Percentiles rank a stretch among this genome's conserved stretches.
Conservation (phyloP, 2,329 filamentous ascomycete species). For the Talaromyces sp. region DNA sequence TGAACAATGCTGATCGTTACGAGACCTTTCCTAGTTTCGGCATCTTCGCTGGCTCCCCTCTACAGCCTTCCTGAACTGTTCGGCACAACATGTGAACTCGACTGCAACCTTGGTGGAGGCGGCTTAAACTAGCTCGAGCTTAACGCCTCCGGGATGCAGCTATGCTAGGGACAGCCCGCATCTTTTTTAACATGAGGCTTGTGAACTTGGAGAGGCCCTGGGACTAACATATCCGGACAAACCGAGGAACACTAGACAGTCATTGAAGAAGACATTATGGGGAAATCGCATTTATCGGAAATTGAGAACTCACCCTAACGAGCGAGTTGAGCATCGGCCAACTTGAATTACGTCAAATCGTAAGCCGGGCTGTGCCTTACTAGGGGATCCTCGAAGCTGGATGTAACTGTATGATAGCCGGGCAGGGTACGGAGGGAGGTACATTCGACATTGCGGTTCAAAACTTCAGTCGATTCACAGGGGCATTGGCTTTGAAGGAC, state of each 20-base stretch:
- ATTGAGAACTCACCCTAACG: background rate
- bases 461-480: too few species aligned
- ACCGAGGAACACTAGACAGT: background rate
- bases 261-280: background rate
- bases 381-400: background rate
- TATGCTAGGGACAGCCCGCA: background rate
- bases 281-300: background rate
- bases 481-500: constrained; percentile 3
- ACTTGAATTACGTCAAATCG: background rate
- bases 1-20: constrained; percentile 1
- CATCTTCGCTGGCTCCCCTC: constrained; percentile 3
- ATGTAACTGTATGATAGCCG: background rate
- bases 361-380: background rate
- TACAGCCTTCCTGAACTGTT: background rate
- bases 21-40: constrained; percentile 12
- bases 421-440: background rate
- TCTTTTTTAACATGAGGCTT: background rate
- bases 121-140: constrained; percentile 6
- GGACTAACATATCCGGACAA: background rate
- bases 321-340: background rate
- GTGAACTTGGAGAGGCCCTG: background rate
- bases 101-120: constrained; percentile 9
- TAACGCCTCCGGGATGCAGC: background rate
- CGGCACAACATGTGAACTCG: constrained; percentile 10
- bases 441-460: background rate